Conservation (phyloP, 164 flowering plant genomes). For the Cinnamomum chago region DNA sequence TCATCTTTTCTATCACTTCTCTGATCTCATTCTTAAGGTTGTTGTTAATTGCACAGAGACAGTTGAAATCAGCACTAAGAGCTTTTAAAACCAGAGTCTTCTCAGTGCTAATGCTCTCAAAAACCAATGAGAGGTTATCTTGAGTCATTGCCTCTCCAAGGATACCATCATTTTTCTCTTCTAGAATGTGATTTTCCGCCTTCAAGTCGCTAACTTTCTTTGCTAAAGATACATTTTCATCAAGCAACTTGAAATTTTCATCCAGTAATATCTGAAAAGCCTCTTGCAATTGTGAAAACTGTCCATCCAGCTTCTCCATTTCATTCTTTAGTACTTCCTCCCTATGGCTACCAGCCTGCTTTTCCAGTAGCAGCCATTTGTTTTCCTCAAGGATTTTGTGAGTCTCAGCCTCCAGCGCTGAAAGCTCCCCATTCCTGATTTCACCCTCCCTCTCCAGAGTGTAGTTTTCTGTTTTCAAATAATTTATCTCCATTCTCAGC, state of each 20-base stretch:
- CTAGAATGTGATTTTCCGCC: constrained; percentile 40
- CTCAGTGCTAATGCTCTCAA: constrained; percentile 43
- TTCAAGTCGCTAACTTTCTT: constrained; percentile 34
- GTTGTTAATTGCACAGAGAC: constrained; percentile 29
- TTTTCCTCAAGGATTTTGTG: constrained; percentile 44
- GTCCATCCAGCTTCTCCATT: constrained; percentile 23
- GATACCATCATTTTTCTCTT: constrained; percentile 39
- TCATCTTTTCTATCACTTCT: constrained; percentile 16
- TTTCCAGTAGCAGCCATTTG: constrained; percentile 21
- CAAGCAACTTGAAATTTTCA: constrained; percentile 30
- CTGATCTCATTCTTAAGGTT: constrained; percentile 29
- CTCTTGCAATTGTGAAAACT: constrained; percentile 31
- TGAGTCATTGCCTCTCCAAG: constrained; percentile 40
- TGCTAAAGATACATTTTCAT: constrained; percentile 38
- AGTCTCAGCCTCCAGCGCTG: constrained; percentile 43
- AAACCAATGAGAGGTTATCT: constrained; percentile 40
- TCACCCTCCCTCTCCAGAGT: constrained; percentile 32
- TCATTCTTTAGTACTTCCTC: constrained; percentile 28
- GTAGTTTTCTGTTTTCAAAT: constrained; percentile 34
- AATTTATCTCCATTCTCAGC: constrained; percentile 34
- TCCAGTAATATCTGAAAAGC: constrained; percentile 27
- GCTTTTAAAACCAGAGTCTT: constrained; percentile 35
- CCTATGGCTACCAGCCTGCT: constrained; percentile 27
- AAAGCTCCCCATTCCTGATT: constrained; percentile 23
- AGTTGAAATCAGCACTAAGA: constrained; percentile 33